Evolutionary conservation across 306 rosid species (phyloP).

Genomic region (Echinosophora koreensis): DNA sequence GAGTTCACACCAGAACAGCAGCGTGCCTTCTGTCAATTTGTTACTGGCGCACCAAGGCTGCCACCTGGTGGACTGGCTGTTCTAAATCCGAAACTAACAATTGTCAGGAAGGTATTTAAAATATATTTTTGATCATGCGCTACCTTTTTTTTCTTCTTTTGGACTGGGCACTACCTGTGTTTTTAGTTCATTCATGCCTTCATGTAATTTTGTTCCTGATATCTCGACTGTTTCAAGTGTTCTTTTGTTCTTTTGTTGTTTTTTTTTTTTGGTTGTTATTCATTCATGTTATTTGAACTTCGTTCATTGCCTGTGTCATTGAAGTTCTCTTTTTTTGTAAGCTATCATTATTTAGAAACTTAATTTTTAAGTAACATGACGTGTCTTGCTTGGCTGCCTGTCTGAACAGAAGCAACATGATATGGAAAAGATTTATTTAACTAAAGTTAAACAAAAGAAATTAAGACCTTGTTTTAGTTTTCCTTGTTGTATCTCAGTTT

Average conservation of each 20-base stretch:
- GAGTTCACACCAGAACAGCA: slow-evolving; percentile 93
- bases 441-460: neutral
- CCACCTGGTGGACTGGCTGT: slow-evolving; percentile 97
- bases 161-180: too few relatives aligned
- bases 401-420: neutral
- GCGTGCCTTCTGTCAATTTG: slow-evolving; percentile 96
- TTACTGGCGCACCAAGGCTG: slow-evolving; percentile 97
- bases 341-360: neutral
- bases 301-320: neutral
- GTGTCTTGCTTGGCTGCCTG: neutral
- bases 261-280: neutral
- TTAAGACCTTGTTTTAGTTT: neutral
- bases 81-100: slow-evolving; percentile 90
- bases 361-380: neutral
- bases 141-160: too few relatives aligned
- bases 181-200: neutral
- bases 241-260: too few relatives aligned
- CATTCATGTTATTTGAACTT: neutral
- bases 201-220: neutral
- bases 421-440: neutral
- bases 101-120: slow-evolving; percentile 89
- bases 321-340: neutral
- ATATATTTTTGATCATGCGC: neutral
- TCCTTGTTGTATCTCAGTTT: neutral
- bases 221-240: neutral